phyloP scores from a whole-genome alignment of 768 basidiomycete genomes.

The Macrolepiota dolichaula region DNA sequence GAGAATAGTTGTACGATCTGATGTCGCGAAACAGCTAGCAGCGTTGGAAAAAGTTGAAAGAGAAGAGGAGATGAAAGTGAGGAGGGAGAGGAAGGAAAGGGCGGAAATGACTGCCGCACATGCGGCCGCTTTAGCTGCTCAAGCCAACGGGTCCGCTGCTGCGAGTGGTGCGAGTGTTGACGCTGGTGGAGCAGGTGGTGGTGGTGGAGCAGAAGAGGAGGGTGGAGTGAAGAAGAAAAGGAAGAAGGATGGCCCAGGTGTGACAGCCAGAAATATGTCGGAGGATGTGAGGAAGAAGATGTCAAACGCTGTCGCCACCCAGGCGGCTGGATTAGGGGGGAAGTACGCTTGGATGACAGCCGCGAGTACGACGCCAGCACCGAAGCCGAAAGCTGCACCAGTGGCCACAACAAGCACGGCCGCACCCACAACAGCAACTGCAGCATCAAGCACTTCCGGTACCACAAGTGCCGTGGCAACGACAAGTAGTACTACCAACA shows the following conservation, averaged over 20 bases:
- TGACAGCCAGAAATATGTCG: conserved; percentile 85
- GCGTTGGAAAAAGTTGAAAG: conserved; percentile 76
- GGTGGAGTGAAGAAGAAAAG: conserved; percentile 72
- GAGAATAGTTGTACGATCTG: conserved; percentile 71
- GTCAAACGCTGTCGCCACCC: conserved; percentile 85
- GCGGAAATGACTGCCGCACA: conserved; percentile 70
- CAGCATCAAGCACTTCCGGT: conserved; percentile 24
- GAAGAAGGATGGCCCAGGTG: conserved; percentile 81
- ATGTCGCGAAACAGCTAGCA: conserved; percentile 74
- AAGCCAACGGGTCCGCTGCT: conserved; percentile 39
- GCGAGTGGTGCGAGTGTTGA: conserved; percentile 26
- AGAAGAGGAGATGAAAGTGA: conserved; percentile 76
- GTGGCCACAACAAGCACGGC: conserved; percentile 30
- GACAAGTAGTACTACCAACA: conserved; percentile 25
- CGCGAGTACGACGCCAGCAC: conserved; percentile 39
- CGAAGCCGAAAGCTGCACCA: conserved; percentile 19
- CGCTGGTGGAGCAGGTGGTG: conserved; percentile 24
- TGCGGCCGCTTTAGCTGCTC: conserved; percentile 58
- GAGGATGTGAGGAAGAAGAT: conserved; percentile 91
- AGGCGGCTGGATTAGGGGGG: conserved; percentile 80
- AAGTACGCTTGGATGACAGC: conserved; percentile 90
- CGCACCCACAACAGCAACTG: conserved; percentile 16
- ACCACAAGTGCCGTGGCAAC: conserved; percentile 25
- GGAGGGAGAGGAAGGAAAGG: conserved; percentile 77
- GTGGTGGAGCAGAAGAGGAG: conserved; percentile 24